Conservation (phyloP, 495 filamentous ascomycete genomes). For the Venustampulla echinocandica region DNA sequence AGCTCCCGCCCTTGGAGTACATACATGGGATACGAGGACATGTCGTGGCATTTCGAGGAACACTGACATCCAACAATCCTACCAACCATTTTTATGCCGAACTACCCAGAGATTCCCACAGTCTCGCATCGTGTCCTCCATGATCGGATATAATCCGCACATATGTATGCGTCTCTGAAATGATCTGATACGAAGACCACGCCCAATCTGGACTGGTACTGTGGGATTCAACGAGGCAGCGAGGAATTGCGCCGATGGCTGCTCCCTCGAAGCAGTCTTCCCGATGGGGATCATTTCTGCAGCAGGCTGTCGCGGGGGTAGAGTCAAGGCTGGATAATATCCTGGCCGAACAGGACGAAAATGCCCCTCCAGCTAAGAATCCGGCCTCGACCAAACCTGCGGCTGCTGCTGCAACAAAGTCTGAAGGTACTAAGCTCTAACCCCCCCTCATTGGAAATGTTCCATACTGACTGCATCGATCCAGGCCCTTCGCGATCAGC, state of each 20-base stretch:
- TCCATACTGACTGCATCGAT: too few species aligned
- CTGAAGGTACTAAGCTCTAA: slow-evolving; percentile 18
- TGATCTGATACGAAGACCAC: slow-evolving; percentile 12
- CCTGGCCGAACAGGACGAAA: slow-evolving; percentile 64
- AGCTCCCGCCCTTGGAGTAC: too few species aligned
- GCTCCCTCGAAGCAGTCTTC: slow-evolving; percentile 35
- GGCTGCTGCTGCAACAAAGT: slow-evolving; percentile 20
- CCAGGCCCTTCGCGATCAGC: too few species aligned
- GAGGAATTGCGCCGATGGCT: slow-evolving; percentile 26
- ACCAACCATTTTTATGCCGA: too few species aligned
- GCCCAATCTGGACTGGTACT: slow-evolving; percentile 5
- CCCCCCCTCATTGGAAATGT: too few species aligned
- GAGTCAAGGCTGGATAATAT: slow-evolving; percentile 91
- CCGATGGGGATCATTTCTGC: slow-evolving; percentile 78
- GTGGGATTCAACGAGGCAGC: slow-evolving; percentile 1
- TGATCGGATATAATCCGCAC: too few species aligned
- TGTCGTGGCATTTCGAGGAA: too few species aligned
- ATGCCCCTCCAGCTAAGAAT: slow-evolving; percentile 9
- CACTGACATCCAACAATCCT: too few species aligned
- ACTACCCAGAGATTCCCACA: too few species aligned
- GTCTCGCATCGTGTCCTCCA: too few species aligned
- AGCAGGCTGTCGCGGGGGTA: slow-evolving; percentile 86
- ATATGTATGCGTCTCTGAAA: background rate
- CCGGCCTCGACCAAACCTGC: slow-evolving; percentile 7
- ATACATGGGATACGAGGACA: too few species aligned